Evolutionary conservation across 164 flowering plant species (phyloP).

Genomic region (Hamamelis virginiana): DNA sequence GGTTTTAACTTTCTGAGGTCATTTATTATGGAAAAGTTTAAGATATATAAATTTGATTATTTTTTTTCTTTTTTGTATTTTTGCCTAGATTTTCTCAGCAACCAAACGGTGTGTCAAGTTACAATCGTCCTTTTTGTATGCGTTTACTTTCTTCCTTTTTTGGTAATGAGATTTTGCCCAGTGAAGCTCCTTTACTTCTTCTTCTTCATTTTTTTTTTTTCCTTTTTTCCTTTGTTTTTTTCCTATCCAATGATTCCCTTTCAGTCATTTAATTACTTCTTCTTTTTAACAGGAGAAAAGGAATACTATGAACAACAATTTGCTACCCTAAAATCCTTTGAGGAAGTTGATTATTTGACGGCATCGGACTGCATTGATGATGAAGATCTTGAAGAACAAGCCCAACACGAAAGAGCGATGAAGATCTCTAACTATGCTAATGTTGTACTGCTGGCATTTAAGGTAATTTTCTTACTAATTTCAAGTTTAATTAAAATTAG

Average conservation of each 20-base stretch:
- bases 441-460: slow-evolving; percentile 38
- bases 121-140: no score
- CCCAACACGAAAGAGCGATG: slow-evolving; percentile 48
- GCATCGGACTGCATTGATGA: slow-evolving; percentile 18
- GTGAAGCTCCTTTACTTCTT: no score
- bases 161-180: no score
- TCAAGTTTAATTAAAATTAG: neutral
- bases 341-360: slow-evolving; percentile 50
- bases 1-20: no score
- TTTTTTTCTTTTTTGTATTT: no score
- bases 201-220: neutral
- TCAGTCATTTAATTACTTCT: neutral
- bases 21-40: no score
- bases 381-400: slow-evolving; percentile 36
- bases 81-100: no score
- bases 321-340: slow-evolving; percentile 54
- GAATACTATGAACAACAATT: slow-evolving; percentile 58
- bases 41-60: no score
- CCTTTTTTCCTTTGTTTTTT: neutral
- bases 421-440: slow-evolving; percentile 52
- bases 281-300: slow-evolving; percentile 52
- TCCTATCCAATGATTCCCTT: neutral
- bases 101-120: no score
- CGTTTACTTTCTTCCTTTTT: no score
- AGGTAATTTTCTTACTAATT: slow-evolving; percentile 30